A percentile compares a stretch with the other conserved stretches of the same genome.
Conservation (phyloP, 2,329 filamentous ascomycete species). For the Emergomyces orientalis region DNA sequence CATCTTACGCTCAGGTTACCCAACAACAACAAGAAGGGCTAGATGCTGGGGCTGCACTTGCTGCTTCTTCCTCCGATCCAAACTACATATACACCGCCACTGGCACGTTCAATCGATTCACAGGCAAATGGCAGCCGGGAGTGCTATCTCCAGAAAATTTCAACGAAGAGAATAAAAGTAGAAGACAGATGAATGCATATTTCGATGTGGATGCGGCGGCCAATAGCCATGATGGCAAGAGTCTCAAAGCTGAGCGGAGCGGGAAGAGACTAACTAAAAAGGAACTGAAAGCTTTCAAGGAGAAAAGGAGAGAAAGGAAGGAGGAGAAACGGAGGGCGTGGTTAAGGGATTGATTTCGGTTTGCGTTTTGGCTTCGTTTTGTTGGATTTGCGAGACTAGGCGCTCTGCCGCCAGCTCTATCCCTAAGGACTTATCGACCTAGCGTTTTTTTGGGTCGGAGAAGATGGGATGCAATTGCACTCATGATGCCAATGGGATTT, state of each 20-base stretch:
- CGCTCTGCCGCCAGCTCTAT: neutral
- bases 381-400: neutral
- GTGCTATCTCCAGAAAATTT: constrained; percentile 63
- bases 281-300: constrained; percentile 83
- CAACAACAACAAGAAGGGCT: constrained; percentile 25
- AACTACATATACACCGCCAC: constrained; percentile 53
- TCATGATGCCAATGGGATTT: neutral
- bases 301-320: constrained; percentile 80
- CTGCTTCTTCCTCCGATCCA: constrained; percentile 29
- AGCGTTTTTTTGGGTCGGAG: neutral
- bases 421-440: neutral
- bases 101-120: constrained; percentile 84
- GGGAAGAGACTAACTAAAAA: constrained; percentile 75
- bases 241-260: constrained; percentile 81
- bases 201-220: constrained; percentile 94
- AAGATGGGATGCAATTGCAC: neutral
- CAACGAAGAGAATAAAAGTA: constrained; percentile 78
- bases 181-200: constrained; percentile 82
- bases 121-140: constrained; percentile 66
- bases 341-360: constrained; percentile 60
- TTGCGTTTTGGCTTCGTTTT: constrained; percentile 10
- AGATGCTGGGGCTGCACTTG: constrained; percentile 24
- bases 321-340: constrained; percentile 91
- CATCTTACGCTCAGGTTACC: constrained; percentile 70
- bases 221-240: constrained; percentile 80